phyloP scores from a whole-genome alignment of 345 rosid genomes.

The Draba incana region DNA sequence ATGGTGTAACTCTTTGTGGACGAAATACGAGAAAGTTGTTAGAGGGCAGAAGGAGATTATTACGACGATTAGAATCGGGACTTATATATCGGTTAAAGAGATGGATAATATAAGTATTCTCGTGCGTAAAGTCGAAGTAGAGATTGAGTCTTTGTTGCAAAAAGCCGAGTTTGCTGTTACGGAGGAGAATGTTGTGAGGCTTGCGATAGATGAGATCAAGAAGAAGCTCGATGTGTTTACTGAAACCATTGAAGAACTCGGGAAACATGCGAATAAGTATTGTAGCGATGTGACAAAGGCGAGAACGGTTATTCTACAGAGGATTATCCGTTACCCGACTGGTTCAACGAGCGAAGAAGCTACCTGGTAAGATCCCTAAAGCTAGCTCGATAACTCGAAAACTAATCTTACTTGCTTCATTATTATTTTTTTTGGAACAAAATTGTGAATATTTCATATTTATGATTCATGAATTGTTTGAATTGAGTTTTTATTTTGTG shows the following conservation, averaged over 20 bases:
- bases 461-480: constrained; percentile 7
- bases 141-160: constrained; percentile 59
- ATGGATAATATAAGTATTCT: constrained; percentile 68
- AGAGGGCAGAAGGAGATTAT: constrained; percentile 62
- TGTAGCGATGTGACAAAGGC: constrained; percentile 71
- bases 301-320: constrained; percentile 69
- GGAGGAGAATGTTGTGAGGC: constrained; percentile 59
- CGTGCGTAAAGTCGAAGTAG: constrained; percentile 55
- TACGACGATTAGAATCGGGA: constrained; percentile 50
- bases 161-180: constrained; percentile 55
- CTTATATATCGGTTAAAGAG: constrained; percentile 61
- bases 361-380: constrained; percentile 29
- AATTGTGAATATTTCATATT: background rate
- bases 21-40: constrained; percentile 54
- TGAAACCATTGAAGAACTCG: constrained; percentile 63
- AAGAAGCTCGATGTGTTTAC: constrained; percentile 62
- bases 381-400: background rate
- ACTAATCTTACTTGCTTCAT: constrained; percentile 2
- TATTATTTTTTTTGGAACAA: background rate
- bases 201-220: constrained; percentile 82
- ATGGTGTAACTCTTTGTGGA: constrained; percentile 79
- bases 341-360: constrained; percentile 39
- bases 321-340: constrained; percentile 54
- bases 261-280: constrained; percentile 64
- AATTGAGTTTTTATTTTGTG: constrained; percentile 1